A percentile compares a stretch with the other conserved stretches of the same genome.
These are phyloP conservation scores for Xylogone sp. DNA, from an alignment of 2,329 filamentous ascomycete genomes.

Conservation along the genomic window DNA sequence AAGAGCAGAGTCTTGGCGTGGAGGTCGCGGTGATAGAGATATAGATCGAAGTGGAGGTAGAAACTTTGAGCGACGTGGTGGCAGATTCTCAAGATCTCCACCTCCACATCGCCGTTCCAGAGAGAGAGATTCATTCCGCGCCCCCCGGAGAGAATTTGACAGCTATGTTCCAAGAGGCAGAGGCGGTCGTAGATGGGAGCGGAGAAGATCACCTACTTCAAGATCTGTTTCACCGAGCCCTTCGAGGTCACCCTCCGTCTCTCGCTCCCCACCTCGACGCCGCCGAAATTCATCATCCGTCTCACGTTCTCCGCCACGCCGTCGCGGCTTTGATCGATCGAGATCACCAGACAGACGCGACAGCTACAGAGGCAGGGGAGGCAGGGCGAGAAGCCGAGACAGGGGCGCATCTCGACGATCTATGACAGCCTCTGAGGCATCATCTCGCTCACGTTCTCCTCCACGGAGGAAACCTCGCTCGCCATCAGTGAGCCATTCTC, in stretches of 20 bases:
- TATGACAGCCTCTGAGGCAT: slow-evolving; percentile 15
- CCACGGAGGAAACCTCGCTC: slow-evolving; percentile 19
- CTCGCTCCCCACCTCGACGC: slow-evolving; percentile 24
- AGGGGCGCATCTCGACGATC: slow-evolving; percentile 26
- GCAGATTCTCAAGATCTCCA: slow-evolving; percentile 38
- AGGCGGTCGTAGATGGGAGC: slow-evolving; percentile 22
- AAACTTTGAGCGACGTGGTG: slow-evolving; percentile 41
- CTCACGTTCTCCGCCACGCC: slow-evolving; percentile 28
- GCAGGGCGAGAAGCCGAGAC: slow-evolving; percentile 26
- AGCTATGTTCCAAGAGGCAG: slow-evolving; percentile 29
- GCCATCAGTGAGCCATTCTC: slow-evolving; percentile 22
- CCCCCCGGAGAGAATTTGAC: slow-evolving; percentile 24
- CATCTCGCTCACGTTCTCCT: slow-evolving; percentile 17
- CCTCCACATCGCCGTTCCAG: slow-evolving; percentile 33
- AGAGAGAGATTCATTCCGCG: slow-evolving; percentile 29
- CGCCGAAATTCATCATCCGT: slow-evolving; percentile 23
- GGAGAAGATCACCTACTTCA: slow-evolving; percentile 19
- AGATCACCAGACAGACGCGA: slow-evolving; percentile 24
- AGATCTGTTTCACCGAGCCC: slow-evolving; percentile 14
- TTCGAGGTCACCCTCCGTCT: slow-evolving; percentile 22
- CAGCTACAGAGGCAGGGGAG: slow-evolving; percentile 23
- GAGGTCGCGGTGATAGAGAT: slow-evolving; percentile 51
- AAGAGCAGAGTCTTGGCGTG: slow-evolving; percentile 39
- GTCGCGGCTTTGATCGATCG: slow-evolving; percentile 18
- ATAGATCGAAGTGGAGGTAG: slow-evolving; percentile 33